Evolutionary conservation across 169 alveolate genomes (phyloP).

Genomic region (Plasmodium malariae): DNA sequence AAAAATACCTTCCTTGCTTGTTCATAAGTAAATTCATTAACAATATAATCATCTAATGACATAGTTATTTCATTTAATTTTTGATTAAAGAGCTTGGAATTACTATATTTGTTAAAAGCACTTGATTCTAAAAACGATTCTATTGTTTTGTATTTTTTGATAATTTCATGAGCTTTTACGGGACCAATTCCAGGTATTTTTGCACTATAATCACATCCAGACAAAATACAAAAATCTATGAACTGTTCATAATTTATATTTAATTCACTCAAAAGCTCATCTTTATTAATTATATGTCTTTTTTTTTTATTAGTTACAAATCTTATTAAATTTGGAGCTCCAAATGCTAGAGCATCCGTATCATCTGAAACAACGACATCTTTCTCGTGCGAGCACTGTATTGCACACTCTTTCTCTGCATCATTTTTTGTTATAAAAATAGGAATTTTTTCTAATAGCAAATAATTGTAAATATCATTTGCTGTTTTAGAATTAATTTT

Average conservation of each 20-base stretch:
- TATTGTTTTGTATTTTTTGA: conserved; percentile 90
- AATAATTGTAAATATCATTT: conserved; percentile 71
- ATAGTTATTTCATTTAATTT: conserved; percentile 45
- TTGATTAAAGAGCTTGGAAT: conserved; percentile 57
- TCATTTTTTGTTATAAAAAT: conserved; percentile 76
- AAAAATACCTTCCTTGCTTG: conserved; percentile 75
- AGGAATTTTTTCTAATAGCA: conserved; percentile 62
- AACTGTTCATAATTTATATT: conserved; percentile 93
- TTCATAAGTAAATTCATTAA: conserved; percentile 74
- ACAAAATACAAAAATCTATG: conserved; percentile 96
- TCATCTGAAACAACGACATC: conserved; percentile 92
- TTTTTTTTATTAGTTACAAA: conserved; percentile 58
- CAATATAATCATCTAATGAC: conserved; percentile 64
- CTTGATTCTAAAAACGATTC: conserved; percentile 82
- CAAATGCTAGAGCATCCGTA: conserved; percentile 97
- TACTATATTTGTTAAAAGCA: conserved; percentile 60
- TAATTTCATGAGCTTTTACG: conserved; percentile 94
- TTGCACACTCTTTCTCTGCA: conserved; percentile 78
- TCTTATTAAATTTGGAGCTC: conserved; percentile 90
- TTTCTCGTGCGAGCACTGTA: conserved; percentile 75
- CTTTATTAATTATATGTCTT: conserved; percentile 82
- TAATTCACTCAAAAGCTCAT: conserved; percentile 85
- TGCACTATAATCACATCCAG: conserved; percentile 99
- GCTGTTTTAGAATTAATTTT: conserved; percentile 74
- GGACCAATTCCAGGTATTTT: conserved; percentile 97